Evolutionary conservation across 2,329 filamentous ascomycete genomes (phyloP).

Genomic region (Epicoccum sorghinum): DNA sequence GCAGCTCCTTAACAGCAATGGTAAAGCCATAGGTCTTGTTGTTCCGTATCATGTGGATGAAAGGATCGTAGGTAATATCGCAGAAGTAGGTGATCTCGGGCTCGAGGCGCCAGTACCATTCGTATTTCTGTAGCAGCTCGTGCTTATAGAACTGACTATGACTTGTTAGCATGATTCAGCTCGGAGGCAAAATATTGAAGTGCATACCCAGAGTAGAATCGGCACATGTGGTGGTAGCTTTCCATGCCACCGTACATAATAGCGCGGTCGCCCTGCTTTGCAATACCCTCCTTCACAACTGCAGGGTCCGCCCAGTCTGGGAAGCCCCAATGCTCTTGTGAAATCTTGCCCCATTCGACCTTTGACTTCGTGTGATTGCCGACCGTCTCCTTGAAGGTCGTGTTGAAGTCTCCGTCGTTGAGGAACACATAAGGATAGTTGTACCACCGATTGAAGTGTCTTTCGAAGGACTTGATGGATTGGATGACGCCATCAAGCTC

Average conservation of each 20-base stretch:
- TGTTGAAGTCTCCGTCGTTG: slow-evolving; percentile 96
- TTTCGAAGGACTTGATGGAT: slow-evolving; percentile 95
- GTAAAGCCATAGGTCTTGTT: slow-evolving; percentile 99
- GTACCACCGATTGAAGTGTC: slow-evolving; percentile 99
- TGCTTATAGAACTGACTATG: slow-evolving; percentile 94
- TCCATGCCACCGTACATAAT: slow-evolving; percentile 99
- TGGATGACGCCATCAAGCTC: slow-evolving; percentile 95
- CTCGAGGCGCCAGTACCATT: slow-evolving; percentile 99
- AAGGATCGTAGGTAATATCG: slow-evolving; percentile 98
- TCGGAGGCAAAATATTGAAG: not conserved
- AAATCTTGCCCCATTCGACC: slow-evolving; percentile 94
- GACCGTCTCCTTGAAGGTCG: slow-evolving; percentile 87
- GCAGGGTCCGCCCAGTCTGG: slow-evolving; percentile 95
- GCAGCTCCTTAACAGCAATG: slow-evolving; percentile 96
- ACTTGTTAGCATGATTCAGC: slow-evolving; percentile 19
- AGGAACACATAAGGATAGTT: slow-evolving; percentile 98
- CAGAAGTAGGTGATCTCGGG: slow-evolving; percentile 99
- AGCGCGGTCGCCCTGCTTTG: slow-evolving; percentile 93
- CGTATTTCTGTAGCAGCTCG: slow-evolving; percentile 90
- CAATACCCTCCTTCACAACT: slow-evolving; percentile 92
- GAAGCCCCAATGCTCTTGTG: slow-evolving; percentile 90
- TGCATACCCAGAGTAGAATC: slow-evolving; percentile 94
- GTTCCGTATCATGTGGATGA: slow-evolving; percentile 87
- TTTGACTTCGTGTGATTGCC: slow-evolving; percentile 84
- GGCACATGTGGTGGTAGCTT: slow-evolving; percentile 98